phyloP scores from a whole-genome alignment of 345 rosid species.

The Eucalyptus sideroxylon region DNA sequence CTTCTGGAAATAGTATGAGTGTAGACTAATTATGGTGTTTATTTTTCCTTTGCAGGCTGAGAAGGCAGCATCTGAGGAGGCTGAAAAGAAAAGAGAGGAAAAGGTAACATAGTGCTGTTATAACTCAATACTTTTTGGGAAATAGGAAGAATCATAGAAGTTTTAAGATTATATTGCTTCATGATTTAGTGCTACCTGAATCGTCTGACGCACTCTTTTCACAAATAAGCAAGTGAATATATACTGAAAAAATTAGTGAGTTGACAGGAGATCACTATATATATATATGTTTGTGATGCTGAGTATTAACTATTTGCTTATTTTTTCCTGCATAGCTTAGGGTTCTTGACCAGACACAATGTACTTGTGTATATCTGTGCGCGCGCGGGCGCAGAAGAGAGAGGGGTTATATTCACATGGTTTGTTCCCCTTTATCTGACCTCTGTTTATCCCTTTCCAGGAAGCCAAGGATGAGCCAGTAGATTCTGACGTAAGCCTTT shows the following conservation, averaged over 20 bases:
- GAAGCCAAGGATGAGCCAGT: too few species aligned
- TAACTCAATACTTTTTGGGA: background rate
- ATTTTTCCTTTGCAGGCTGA: background rate
- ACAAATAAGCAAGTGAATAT: background rate
- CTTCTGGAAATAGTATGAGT: too few species aligned
- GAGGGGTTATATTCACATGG: background rate
- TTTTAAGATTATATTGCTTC: background rate
- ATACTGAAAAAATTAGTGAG: background rate
- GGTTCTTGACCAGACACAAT: background rate
- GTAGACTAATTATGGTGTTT: background rate
- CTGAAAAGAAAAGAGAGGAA: background rate
- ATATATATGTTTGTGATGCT: background rate
- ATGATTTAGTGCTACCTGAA: background rate
- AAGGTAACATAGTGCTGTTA: background rate
- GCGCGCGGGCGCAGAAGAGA: background rate
- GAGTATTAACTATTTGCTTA: background rate
- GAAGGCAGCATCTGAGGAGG: constrained; percentile 1
- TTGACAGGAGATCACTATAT: background rate
- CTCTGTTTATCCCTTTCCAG: too few species aligned
- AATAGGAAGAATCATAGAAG: background rate
- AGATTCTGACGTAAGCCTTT: too few species aligned
- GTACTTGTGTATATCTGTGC: background rate
- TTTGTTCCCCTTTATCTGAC: background rate
- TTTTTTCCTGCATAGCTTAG: background rate
- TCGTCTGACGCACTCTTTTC: background rate